Conservation (phyloP, 2,329 filamentous ascomycete species). For the Penicillium olsonii region DNA sequence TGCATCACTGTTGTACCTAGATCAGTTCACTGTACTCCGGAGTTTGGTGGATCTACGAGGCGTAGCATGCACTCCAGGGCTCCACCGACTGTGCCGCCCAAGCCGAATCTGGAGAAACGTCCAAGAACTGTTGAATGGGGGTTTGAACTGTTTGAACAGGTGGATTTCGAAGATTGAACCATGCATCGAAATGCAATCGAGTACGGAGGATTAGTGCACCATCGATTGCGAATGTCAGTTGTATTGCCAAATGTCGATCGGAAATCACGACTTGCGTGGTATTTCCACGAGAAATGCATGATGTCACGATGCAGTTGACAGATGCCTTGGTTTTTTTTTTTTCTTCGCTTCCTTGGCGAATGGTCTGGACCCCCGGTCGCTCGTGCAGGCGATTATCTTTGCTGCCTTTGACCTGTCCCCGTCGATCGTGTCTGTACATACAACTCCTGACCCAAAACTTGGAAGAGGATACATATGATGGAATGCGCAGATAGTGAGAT, state of each 20-base stretch:
- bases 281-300: slow-evolving; percentile 21
- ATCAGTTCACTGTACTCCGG: slow-evolving; percentile 18
- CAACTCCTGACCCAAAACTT: too few relatives aligned
- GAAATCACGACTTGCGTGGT: slow-evolving; percentile 10
- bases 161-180: neutral
- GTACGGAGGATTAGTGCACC: too few relatives aligned
- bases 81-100: slow-evolving; percentile 18
- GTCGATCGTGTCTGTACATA: slow-evolving; percentile 3
- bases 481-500: too few relatives aligned
- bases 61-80: slow-evolving; percentile 12
- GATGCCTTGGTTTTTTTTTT: slow-evolving; percentile 25
- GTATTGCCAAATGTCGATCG: slow-evolving; percentile 4
- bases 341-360: slow-evolving; percentile 23
- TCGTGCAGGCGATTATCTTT: slow-evolving; percentile 9
- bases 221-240: neutral
- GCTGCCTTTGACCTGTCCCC: slow-evolving; percentile 2
- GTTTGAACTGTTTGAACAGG: neutral
- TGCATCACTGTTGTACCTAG: slow-evolving; percentile 15
- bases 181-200: too few relatives aligned
- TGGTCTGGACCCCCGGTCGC: slow-evolving; percentile 22
- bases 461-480: neutral
- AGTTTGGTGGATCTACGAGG: slow-evolving; percentile 11
- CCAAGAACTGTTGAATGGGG: neutral
- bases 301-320: slow-evolving; percentile 25
- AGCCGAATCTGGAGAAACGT: slow-evolving; percentile 17